Percentiles rank a stretch among this genome's conserved stretches.
Evolutionary conservation across 225 moss, liverwort and hornwort genomes (phyloP).

Genomic region (Sphagnum contortum): DNA sequence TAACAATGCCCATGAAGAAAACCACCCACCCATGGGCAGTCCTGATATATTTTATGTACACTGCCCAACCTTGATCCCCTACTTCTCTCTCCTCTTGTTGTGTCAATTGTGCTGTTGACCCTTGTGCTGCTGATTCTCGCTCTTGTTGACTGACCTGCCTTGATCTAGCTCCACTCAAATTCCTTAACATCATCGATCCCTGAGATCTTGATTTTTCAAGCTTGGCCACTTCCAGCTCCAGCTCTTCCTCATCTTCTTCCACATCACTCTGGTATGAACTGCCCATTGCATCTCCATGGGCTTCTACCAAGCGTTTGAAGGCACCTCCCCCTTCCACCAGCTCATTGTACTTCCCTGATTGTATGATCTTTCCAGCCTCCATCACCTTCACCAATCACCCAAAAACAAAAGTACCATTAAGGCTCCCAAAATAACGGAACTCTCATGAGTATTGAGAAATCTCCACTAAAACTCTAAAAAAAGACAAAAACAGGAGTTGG

Average conservation of each 20-base stretch:
- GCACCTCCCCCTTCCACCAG: conserved; percentile 28
- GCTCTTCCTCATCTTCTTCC: neutral
- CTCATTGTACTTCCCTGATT: conserved; percentile 27
- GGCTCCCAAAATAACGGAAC: too few species aligned
- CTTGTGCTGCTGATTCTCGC: conserved; percentile 3
- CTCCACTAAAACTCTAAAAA: neutral
- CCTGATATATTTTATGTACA: conserved; percentile 34
- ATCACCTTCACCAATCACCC: conserved; percentile 21
- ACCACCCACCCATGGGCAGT: conserved; percentile 32
- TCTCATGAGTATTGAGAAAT: too few species aligned
- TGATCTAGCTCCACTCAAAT: conserved; percentile 10
- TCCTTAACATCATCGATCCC: conserved; percentile 15
- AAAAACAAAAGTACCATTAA: neutral
- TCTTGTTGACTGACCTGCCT: conserved; percentile 13
- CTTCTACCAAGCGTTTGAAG: conserved; percentile 34
- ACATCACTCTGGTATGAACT: conserved; percentile 11
- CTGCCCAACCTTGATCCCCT: conserved; percentile 36
- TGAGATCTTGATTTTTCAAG: conserved; percentile 4
- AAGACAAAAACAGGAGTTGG: neutral
- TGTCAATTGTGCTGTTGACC: conserved; percentile 28
- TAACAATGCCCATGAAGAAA: conserved; percentile 10
- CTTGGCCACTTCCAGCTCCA: neutral
- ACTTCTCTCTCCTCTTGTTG: conserved; percentile 48
- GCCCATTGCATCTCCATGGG: conserved; percentile 40
- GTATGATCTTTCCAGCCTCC: conserved; percentile 37